Evolutionary conservation across 345 rosid species (phyloP), one percentile per base, ranked within the genome.

Genomic region (Corchorus olitorius): DNA sequence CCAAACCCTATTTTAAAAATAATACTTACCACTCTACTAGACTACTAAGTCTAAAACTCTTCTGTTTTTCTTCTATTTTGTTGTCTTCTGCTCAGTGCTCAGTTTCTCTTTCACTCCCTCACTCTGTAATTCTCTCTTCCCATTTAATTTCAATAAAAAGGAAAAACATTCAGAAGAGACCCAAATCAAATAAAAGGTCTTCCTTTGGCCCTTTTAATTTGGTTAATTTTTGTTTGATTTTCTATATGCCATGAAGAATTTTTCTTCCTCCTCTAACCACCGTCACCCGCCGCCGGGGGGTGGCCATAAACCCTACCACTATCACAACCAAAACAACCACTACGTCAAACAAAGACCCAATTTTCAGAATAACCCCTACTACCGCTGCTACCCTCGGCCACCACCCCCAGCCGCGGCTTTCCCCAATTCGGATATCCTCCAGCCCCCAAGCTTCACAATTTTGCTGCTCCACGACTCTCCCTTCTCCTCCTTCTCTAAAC

Each of bases 161-260:
- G 6, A 39, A 39, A 6, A 39, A 39, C 1, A 4, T 6, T 39
- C 5, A 4, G 43, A 39, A 39, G 5, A 39, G 43, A 4, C 43
- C 43, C 4, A 39, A 39, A 39, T 6, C 43, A 39, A 39, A 39
- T 6, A 3, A 6, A 39, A 39, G 43, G 43, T 39, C 43, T 39
- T 39, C 5, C 43, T 39, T 39, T 39, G 4, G 43, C 43, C 43
- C 6, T 39, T 39, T 39, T 6, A 39, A 6, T 39, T 27, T 55
- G 10, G 19, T n/a, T 45, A 5, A 7, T 13, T 64, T 39, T 45
- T 39, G 6, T 7, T 8, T 11, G 33, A 2, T 72, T 8, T 13
- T 59, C 27, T 41, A 58, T 10, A 75, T 79, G 78, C 75, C 59
- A 79, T 79, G 82, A 68, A 63, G 52, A 75, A 69, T n/a, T 59